Evolutionary conservation across 495 filamentous ascomycete species (phyloP).

Genomic region (Parachaetomium inaequale): DNA sequence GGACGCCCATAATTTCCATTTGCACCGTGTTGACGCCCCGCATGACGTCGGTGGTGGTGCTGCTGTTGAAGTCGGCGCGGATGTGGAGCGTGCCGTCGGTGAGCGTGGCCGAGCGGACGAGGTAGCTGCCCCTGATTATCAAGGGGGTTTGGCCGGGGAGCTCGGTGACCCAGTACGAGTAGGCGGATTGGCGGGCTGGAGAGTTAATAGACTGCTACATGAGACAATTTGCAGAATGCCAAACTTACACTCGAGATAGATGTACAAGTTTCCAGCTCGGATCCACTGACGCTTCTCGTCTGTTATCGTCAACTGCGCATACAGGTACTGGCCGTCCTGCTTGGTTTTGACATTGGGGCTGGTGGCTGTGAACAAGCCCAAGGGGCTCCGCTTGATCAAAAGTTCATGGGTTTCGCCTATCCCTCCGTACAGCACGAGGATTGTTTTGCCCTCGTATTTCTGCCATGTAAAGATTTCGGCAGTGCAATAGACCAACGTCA

Average conservation of each 20-base stretch:
- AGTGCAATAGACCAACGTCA: constrained; percentile 67
- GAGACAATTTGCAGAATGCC: too few species aligned
- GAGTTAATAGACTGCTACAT: too few species aligned
- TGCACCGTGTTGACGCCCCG: not conserved
- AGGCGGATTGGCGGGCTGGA: constrained; percentile 65
- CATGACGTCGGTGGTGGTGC: not conserved
- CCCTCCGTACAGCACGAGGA: constrained; percentile 68
- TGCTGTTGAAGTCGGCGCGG: not conserved
- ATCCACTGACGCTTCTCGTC: constrained; percentile 35
- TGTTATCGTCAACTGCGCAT: constrained; percentile 16
- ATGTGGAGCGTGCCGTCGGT: not conserved
- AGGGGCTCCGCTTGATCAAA: constrained; percentile 46
- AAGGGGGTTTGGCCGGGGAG: constrained; percentile 42
- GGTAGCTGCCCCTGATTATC: constrained; percentile 70
- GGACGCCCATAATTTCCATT: not conserved
- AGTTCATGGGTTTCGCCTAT: constrained; percentile 68
- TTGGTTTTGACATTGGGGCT: constrained; percentile 2
- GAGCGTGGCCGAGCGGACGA: constrained; percentile 62
- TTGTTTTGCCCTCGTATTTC: constrained; percentile 41
- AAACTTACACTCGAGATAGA: constrained; percentile 15
- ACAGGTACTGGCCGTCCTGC: not conserved
- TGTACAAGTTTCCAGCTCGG: not conserved
- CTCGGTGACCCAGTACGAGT: constrained; percentile 70
- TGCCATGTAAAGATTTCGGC: constrained; percentile 69
- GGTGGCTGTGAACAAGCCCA: constrained; percentile 39